These are phyloP conservation scores for Henckelia pumila DNA, from an alignment of 257 asterid species.

Conservation along the genomic window DNA sequence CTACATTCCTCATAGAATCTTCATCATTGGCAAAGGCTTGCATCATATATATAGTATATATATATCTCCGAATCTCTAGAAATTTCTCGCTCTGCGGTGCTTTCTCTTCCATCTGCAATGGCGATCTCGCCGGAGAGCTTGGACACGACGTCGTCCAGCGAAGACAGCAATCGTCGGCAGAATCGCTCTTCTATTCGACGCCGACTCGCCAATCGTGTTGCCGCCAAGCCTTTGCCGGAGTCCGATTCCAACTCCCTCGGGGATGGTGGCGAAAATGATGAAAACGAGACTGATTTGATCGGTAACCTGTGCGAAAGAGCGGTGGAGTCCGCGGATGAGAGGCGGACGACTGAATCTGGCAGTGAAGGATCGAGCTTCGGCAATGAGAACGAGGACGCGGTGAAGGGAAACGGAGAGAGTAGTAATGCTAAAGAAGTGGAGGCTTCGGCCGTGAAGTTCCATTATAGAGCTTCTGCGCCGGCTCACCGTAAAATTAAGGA, in stretches of 20 bases:
- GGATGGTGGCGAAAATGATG: slow-evolving; percentile 28
- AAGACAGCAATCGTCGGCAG: slow-evolving; percentile 22
- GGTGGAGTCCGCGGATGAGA: slow-evolving; percentile 26
- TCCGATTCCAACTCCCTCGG: slow-evolving; percentile 37
- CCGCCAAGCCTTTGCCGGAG: slow-evolving; percentile 27
- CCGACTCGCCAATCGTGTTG: slow-evolving; percentile 30
- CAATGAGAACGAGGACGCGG: slow-evolving; percentile 32
- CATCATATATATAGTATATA: no score
- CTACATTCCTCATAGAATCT: no score
- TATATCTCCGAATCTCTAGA: background rate
- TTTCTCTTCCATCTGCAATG: slow-evolving; percentile 30
- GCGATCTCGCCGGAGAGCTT: slow-evolving; percentile 53
- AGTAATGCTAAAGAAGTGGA: slow-evolving; percentile 26
- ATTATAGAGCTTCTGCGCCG: slow-evolving; percentile 78
- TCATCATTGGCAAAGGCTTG: no score
- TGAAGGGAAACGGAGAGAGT: slow-evolving; percentile 38
- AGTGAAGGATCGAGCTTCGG: slow-evolving; percentile 30
- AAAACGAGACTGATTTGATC: slow-evolving; percentile 27
- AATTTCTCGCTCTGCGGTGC: background rate
- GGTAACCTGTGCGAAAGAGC: slow-evolving; percentile 27
- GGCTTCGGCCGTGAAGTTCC: slow-evolving; percentile 36
- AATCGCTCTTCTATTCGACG: slow-evolving; percentile 41
- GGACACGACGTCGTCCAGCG: slow-evolving; percentile 33
- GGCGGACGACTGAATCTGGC: slow-evolving; percentile 30
- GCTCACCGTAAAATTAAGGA: slow-evolving; percentile 85